These are phyloP conservation scores for Isochrysis galbana DNA, from an alignment of 78 protist species.

Conservation along the genomic window DNA sequence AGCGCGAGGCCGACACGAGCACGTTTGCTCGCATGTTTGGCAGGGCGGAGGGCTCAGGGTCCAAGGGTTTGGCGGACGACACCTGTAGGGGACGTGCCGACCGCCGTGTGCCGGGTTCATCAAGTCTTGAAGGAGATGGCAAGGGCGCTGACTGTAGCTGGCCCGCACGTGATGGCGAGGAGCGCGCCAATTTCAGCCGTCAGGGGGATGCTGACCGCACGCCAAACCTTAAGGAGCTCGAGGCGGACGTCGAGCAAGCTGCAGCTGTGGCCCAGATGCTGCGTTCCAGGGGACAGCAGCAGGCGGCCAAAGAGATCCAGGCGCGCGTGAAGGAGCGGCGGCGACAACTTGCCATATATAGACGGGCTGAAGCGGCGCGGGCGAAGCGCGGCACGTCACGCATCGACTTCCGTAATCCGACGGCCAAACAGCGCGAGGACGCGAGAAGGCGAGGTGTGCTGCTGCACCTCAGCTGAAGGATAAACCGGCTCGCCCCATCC, in stretches of 20 bases:
- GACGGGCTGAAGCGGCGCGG: background rate
- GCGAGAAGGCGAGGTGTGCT: no score
- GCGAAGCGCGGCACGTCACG: no score
- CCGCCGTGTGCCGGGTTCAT: no score
- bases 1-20: background rate
- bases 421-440: background rate
- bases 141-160: no score
- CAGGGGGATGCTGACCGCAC: background rate
- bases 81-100: no score
- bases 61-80: background rate
- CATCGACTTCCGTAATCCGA: background rate
- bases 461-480: no score
- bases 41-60: background rate
- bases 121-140: no score
- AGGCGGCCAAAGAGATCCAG: background rate
- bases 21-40: background rate
- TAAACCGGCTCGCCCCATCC: no score
- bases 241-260: background rate
- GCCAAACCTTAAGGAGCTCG: background rate
- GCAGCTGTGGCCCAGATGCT: background rate
- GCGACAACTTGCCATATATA: background rate
- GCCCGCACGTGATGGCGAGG: background rate
- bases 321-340: background rate
- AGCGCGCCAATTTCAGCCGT: background rate
- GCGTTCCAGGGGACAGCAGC: background rate